These are phyloP conservation scores for Plectosphaerella sp. DNA, from an alignment of 2,329 filamentous ascomycete genomes.

Conservation along the genomic window DNA sequence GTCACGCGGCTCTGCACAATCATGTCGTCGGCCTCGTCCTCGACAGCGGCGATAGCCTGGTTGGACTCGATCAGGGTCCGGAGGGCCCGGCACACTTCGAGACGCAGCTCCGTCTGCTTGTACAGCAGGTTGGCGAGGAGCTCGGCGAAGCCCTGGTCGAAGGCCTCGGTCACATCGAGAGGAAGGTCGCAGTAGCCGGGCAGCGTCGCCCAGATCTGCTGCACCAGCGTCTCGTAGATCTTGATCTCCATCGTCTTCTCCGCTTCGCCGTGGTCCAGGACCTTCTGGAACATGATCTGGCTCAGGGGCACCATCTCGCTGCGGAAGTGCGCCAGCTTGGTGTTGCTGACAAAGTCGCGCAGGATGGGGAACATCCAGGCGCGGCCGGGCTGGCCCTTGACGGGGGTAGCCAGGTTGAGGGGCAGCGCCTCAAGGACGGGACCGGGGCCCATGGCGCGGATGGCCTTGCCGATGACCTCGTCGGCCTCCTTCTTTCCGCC, in stretches of 20 bases:
- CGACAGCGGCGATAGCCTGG: slow-evolving; percentile 69
- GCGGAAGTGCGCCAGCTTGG: slow-evolving; percentile 79
- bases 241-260: slow-evolving; percentile 96
- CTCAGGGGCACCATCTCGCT: slow-evolving; percentile 84
- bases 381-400: slow-evolving; percentile 73
- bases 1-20: slow-evolving; percentile 75
- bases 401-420: slow-evolving; percentile 76
- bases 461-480: slow-evolving; percentile 79
- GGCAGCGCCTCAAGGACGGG: slow-evolving; percentile 78
- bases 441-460: slow-evolving; percentile 86
- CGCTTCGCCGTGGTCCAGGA: slow-evolving; percentile 73
- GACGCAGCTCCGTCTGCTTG: slow-evolving; percentile 80
- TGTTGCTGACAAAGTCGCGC: slow-evolving; percentile 85
- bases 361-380: slow-evolving; percentile 94
- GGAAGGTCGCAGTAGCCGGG: slow-evolving; percentile 95
- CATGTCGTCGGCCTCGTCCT: slow-evolving; percentile 62
- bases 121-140: slow-evolving; percentile 89
- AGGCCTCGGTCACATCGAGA: slow-evolving; percentile 68
- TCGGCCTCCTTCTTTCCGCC: slow-evolving; percentile 93
- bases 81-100: slow-evolving; percentile 81
- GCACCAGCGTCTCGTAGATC: slow-evolving; percentile 93
- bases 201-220: slow-evolving; percentile 90
- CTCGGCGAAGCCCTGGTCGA: slow-evolving; percentile 87
- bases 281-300: slow-evolving; percentile 81
- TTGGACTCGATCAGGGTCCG: slow-evolving; percentile 90